Conservation (phyloP, 768 basidiomycete species). For the Leucogyrophana mollusca region DNA sequence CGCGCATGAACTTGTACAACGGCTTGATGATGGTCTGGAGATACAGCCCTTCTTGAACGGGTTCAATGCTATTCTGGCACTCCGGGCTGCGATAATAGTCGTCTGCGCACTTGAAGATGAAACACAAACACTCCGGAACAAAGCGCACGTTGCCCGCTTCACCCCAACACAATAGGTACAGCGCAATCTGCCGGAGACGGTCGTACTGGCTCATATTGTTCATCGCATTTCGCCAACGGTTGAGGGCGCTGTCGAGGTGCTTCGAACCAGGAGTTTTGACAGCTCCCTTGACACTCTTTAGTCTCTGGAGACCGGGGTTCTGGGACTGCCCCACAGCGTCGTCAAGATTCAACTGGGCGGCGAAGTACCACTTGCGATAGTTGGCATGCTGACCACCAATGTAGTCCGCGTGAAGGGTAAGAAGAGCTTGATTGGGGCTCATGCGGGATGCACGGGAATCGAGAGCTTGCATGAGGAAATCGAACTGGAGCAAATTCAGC, state of each 20-base stretch:
- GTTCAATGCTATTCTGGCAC: conserved; percentile 91
- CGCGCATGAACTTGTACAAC: conserved; percentile 91
- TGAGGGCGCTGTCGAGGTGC: conserved; percentile 90
- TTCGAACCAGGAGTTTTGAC: conserved; percentile 60
- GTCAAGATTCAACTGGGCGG: conserved; percentile 97
- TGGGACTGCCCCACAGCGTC: conserved; percentile 95
- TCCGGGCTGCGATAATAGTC: conserved; percentile 99
- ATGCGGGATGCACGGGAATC: conserved; percentile 98
- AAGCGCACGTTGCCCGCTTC: conserved; percentile 98
- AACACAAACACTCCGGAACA: conserved; percentile 94
- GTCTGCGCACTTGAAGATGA: conserved; percentile 99
- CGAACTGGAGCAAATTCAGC: conserved; percentile 56
- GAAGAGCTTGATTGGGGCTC: conserved; percentile 92
- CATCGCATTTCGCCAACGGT: conserved; percentile 98
- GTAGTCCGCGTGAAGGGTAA: conserved; percentile 98
- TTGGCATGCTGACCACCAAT: conserved; percentile 99
- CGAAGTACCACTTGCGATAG: conserved; percentile 99
- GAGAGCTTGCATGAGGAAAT: conserved; percentile 96
- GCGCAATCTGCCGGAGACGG: conserved; percentile 91
- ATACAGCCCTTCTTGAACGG: conserved; percentile 93
- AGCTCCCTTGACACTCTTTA: conserved; percentile 73
- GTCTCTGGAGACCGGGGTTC: conserved; percentile 88
- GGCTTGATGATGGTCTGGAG: conserved; percentile 91
- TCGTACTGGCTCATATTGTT: conserved; percentile 99
- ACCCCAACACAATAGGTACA: conserved; percentile 97